Base-by-base conservation (phyloP, 2,329 filamentous ascomycete species). In the Curvularia spicifera region DNA sequence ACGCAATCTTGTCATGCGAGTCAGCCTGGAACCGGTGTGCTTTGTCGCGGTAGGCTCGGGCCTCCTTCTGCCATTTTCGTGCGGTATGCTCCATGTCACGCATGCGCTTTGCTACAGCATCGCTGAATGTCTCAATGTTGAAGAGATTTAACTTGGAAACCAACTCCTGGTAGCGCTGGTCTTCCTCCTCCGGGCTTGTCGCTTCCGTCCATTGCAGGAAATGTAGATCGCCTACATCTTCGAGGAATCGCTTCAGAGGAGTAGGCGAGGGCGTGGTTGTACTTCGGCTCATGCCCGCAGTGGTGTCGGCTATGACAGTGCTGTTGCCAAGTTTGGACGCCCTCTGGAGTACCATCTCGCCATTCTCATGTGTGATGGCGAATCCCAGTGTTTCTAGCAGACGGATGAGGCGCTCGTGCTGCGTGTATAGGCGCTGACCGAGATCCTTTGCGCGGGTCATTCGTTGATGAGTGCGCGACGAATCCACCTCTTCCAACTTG, bases 1-100 rank as follows among this genome's bases (percentile, higher is more conserved):
- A 97, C 2, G 95, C 93, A 72, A 99, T 97, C 81, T 98, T 98
- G 67, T 97, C 91, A 69, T 97, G 91, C 0, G 91, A 88, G 71
- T 98, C 95, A 70, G 89, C 90, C 65, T 96, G 91, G 45, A 89
- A 82, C 13, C 85, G 81, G 66, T 96, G 91, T 8, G 91, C 90
- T 72, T 93, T 93, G 65, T 98, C 95, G 12, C 94, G 87, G 70
- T 97, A 97, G 1, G 87, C 85, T 33, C 92, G 87, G 29, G 91
- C 89, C 73, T 99, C 95, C 59, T 91, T 91, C 71, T 95, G 93
- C 82, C 93, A 93, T 78, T 97, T 98, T 56, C 93, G 90, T 18
- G 93, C 93, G 59, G 95, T 89, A 67, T 95, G 89, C 76, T 99
- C 95, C 60, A 96, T 90, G 71, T 99, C 95, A 69, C 94, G 96